phyloP scores from a whole-genome alignment of 139 green algal species.

The Dunaliella primolecta region DNA sequence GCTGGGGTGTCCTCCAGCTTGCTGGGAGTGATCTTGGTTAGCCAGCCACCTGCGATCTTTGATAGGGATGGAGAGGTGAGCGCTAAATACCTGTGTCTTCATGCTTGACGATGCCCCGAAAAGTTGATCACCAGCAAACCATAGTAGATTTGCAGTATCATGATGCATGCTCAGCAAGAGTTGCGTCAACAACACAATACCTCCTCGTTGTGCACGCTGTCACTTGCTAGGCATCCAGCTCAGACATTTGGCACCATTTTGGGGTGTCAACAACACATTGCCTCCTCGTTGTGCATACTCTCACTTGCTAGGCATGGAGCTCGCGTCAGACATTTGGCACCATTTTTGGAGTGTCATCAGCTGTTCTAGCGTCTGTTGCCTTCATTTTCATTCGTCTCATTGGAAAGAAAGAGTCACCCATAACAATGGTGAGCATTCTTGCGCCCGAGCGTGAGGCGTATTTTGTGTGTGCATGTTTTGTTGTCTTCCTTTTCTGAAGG shows the following conservation, averaged over 20 bases:
- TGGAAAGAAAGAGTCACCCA: conserved; percentile 33
- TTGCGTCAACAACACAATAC: too few relatives aligned
- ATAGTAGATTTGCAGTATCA: too few relatives aligned
- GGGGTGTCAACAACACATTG: too few relatives aligned
- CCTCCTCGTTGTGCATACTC: too few relatives aligned
- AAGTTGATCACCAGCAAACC: too few relatives aligned
- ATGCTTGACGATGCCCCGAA: too few relatives aligned
- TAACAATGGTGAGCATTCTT: conserved; percentile 11
- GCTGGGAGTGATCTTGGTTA: conserved; percentile 35
- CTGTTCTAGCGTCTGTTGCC: conserved; percentile 33
- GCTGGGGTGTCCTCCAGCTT: conserved; percentile 27
- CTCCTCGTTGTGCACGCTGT: too few relatives aligned
- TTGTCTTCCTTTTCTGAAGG: too few relatives aligned
- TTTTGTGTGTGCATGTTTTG: background rate
- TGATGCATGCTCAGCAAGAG: too few relatives aligned
- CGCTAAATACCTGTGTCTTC: too few relatives aligned
- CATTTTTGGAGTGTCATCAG: conserved; percentile 23
- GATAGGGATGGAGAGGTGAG: conserved; percentile 11
- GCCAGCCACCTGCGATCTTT: conserved; percentile 47
- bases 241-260: too few relatives aligned
- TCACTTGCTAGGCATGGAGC: background rate
- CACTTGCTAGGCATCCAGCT: too few relatives aligned
- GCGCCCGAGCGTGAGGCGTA: background rate
- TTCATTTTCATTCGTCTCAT: conserved; percentile 52
- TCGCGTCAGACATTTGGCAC: conserved; percentile 14